These are phyloP conservation scores for Auricularia heimuer DNA, from an alignment of 768 basidiomycete species.

Conservation along the genomic window DNA sequence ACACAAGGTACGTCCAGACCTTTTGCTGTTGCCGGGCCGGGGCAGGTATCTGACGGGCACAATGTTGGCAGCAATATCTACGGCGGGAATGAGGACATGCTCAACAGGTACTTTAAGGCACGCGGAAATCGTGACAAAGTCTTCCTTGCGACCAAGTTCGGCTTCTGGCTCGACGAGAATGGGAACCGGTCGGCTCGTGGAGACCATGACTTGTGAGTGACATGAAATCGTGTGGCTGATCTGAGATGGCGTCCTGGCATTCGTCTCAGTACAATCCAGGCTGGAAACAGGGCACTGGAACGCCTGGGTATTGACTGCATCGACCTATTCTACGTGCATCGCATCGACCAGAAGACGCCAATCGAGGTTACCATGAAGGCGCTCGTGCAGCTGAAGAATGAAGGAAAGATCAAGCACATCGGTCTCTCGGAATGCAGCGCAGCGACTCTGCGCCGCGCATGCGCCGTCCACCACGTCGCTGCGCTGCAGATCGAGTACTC, in stretches of 20 bases:
- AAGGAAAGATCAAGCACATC: conserved; percentile 13
- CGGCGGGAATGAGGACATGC: background rate
- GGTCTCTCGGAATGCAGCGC: conserved; percentile 13
- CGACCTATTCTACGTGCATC: conserved; percentile 13
- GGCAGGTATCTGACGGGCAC: background rate
- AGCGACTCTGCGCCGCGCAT: conserved; percentile 11
- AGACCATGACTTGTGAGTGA: background rate
- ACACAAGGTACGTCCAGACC: background rate
- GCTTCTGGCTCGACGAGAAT: background rate
- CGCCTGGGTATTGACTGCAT: conserved; percentile 11
- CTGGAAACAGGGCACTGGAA: conserved; percentile 6
- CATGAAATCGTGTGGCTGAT: background rate
- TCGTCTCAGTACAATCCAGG: background rate
- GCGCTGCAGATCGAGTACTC: conserved; percentile 16
- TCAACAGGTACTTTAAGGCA: background rate
- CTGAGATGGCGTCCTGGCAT: background rate
- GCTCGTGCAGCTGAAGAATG: conserved; percentile 12
- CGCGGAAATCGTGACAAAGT: conserved; percentile 8
- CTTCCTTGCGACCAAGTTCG: conserved; percentile 16
- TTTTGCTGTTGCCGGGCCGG: background rate
- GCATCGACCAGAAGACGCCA: conserved; percentile 14
- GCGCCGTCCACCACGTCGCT: conserved; percentile 10
- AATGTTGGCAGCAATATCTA: background rate
- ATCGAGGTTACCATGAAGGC: conserved; percentile 15
- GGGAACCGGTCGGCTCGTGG: background rate